Evolutionary conservation across 2,329 filamentous ascomycete genomes (phyloP).

Genomic region (Botryotinia calthae): DNA sequence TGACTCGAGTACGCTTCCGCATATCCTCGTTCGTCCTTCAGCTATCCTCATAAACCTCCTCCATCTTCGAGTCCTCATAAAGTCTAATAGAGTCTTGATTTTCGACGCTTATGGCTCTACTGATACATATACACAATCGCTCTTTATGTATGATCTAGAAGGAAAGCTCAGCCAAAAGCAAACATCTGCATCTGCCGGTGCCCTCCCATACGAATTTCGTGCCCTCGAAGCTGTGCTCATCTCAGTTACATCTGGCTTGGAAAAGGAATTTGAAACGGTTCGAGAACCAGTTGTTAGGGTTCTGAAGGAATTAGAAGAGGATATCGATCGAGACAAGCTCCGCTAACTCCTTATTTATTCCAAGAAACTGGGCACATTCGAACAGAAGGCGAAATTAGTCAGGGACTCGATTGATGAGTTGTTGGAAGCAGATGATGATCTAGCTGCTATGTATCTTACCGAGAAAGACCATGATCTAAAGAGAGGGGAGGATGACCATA

Average conservation of each 20-base stretch:
- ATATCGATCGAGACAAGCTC: slow-evolving; percentile 93
- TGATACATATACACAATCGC: slow-evolving; percentile 89
- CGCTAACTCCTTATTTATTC: slow-evolving; percentile 88
- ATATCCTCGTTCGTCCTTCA: slow-evolving; percentile 89
- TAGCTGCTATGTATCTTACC: slow-evolving; percentile 91
- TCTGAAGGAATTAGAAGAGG: slow-evolving; percentile 86
- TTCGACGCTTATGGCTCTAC: slow-evolving; percentile 96
- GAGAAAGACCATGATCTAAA: slow-evolving; percentile 76
- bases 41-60: slow-evolving; percentile 93
- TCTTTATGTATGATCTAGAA: slow-evolving; percentile 97
- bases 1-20: slow-evolving; percentile 90
- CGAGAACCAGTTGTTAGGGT: slow-evolving; percentile 89
- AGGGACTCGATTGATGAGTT: slow-evolving; percentile 93
- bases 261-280: slow-evolving; percentile 92
- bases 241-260: slow-evolving; percentile 85
- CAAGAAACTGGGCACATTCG: slow-evolving; percentile 93
- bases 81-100: slow-evolving; percentile 87
- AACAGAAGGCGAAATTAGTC: slow-evolving; percentile 93
- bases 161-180: slow-evolving; percentile 85
- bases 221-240: slow-evolving; percentile 93
- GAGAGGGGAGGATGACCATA: slow-evolving; percentile 81
- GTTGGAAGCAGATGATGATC: slow-evolving; percentile 91
- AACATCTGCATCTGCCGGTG: slow-evolving; percentile 52
- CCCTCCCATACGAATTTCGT: slow-evolving; percentile 90
- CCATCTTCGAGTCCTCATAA: slow-evolving; percentile 94